Conservation (phyloP, 2,329 filamentous ascomycete genomes). For the Ophiostoma quercus region DNA sequence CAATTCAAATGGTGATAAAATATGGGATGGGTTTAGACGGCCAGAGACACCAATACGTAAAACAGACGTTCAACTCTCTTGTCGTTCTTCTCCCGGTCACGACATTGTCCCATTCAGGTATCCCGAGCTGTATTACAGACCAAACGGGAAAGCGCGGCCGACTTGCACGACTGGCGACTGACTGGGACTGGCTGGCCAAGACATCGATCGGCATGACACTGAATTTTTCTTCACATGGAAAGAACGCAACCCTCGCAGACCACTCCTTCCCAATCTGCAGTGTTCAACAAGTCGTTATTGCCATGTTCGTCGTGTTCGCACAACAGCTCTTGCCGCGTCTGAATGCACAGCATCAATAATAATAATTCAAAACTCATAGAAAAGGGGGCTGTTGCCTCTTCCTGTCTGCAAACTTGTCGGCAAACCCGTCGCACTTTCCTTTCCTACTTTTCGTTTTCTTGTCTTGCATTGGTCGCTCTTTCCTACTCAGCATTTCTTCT, state of each 20-base stretch:
- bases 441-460: background rate
- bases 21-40: background rate
- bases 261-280: conserved; percentile 12
- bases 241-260: background rate
- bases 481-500: conserved; percentile 8
- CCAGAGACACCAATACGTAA: background rate
- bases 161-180: conserved; percentile 1
- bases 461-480: background rate
- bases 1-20: background rate
- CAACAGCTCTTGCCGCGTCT: conserved; percentile 13
- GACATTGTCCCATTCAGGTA: background rate
- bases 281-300: too few species aligned
- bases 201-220: conserved; percentile 18
- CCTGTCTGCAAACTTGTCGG: background rate
- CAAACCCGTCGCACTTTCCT: background rate
- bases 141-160: conserved; percentile 20
- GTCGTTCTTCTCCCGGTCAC: background rate
- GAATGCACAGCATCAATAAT: background rate
- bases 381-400: conserved; percentile 11
- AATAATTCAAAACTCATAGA: background rate
- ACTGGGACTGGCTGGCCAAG: background rate
- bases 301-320: background rate
- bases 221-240: conserved; percentile 17
- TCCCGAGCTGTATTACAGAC: conserved; percentile 13
- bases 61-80: background rate